Evolutionary conservation across 805 yeast species (phyloP).

Genomic region (Candida tallmaniae): DNA sequence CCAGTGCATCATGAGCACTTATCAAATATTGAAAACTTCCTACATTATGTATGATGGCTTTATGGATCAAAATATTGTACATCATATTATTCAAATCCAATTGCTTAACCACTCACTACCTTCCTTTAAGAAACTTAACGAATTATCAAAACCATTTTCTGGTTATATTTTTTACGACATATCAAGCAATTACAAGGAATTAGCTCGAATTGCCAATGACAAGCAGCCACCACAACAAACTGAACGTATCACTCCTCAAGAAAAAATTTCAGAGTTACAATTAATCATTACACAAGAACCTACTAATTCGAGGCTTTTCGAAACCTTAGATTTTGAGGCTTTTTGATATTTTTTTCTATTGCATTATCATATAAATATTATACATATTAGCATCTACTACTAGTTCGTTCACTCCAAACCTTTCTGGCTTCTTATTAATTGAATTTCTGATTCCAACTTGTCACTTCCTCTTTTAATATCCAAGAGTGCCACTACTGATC

Average conservation of each 20-base stretch:
- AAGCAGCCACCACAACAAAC: no score
- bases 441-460: conserved; percentile 74
- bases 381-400: no score
- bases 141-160: conserved; percentile 8
- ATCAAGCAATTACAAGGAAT: conserved; percentile 8
- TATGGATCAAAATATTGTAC: conserved; percentile 19
- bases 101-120: conserved; percentile 10
- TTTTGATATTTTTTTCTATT: no score
- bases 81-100: conserved; percentile 5
- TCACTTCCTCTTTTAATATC: conserved; percentile 87
- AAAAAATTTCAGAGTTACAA: no score
- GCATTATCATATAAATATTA: no score
- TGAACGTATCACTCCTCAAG: no score
- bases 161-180: conserved; percentile 8
- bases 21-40: conserved; percentile 16
- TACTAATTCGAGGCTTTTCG: no score
- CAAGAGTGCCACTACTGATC: conserved; percentile 63
- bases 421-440: conserved; percentile 39
- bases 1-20: conserved; percentile 7
- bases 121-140: conserved; percentile 3
- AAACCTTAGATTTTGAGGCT: no score
- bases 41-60: conserved; percentile 30
- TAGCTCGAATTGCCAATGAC: conserved; percentile 5
- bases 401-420: conserved; percentile 22
- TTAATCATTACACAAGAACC: no score